Base-by-base conservation (phyloP, 768 basidiomycete genomes). In the Thelephora ganbajun region DNA sequence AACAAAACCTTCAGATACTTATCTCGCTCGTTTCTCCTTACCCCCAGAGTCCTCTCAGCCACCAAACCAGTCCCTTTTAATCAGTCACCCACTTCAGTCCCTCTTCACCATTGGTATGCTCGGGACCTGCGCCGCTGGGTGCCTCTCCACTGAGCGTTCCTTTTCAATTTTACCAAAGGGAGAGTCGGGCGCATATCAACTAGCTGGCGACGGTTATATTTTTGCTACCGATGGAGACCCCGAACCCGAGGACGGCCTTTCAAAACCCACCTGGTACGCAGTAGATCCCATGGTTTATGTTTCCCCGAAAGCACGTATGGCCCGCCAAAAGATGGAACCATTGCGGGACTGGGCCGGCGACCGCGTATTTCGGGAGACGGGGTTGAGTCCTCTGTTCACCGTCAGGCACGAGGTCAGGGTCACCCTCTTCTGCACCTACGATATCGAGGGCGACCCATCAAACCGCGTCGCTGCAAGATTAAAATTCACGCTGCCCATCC, bases 41-140 rank as follows among this genome's bases (percentile, higher is more conserved):
- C 83, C 83, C 16, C 64, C 74, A 7, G 51, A 59, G 39, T 59
- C 65, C 11, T 55, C 67, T 43, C 87, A 91, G 52, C 86, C 86
- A 19, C 87, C 86, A 5, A 63, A 68, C 41, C 51, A 67, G 33
- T 74, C 79, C 1, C 67, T 91, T 19, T 72, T 68, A 12, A 59
- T 69, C 35, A 66, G 76, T 1, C 78, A 85, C 51, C 66, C 74
- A 5, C 51, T 72, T 12, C 60, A 60, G n/a, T 50, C 62, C 1
- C 59, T 85, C 23, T 72, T 72, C 49, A 64, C 70, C 18, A 52
- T 79, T 41, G 78, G 76, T 44, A 66, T 74, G 26, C 70, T 52
- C 45, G 48, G 42, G 45, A 52, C 54, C 6, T 51, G 62, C 6
- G 23, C 30, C 11, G 48, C 44, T 3, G 47, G 50, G 7, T 46